A percentile compares a stretch with the other conserved stretches of the same genome.
These are phyloP conservation scores for Houttuynia cordata DNA, from an alignment of 164 flowering plant species.

Conservation along the genomic window DNA sequence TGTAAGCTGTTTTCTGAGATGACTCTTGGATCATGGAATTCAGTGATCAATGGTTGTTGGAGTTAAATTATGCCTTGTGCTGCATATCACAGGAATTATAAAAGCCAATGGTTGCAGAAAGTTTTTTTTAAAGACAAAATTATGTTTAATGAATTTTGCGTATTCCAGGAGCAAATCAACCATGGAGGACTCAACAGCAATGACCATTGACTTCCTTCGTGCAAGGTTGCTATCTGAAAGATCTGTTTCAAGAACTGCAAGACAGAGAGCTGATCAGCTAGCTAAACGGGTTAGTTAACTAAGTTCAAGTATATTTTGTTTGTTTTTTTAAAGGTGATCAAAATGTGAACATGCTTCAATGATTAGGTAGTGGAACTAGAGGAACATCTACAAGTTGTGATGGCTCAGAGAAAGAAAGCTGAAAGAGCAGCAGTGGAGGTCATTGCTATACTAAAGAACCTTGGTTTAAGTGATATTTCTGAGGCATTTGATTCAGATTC, in stretches of 20 bases:
- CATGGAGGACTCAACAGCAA: conserved; percentile 48
- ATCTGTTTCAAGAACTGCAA: conserved; percentile 67
- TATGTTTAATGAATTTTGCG: neutral
- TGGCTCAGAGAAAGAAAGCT: conserved; percentile 65
- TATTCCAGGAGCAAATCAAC: conserved; percentile 17
- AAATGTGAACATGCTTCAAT: neutral
- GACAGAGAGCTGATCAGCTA: conserved; percentile 75
- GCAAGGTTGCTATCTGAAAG: conserved; percentile 80
- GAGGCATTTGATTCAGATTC: conserved; percentile 50
- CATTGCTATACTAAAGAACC: conserved; percentile 55
- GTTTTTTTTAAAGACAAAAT: too few species aligned
- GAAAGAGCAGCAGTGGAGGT: conserved; percentile 74
- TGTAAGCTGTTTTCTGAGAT: too few species aligned
- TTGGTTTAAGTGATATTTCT: conserved; percentile 48
- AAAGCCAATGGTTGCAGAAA: too few species aligned
- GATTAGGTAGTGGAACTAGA: conserved; percentile 64
- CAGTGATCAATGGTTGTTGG: neutral
- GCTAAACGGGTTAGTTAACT: conserved; percentile 46
- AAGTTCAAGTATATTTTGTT: conserved; percentile 1
- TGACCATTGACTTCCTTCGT: conserved; percentile 84
- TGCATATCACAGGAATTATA: neutral
- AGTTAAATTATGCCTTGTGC: neutral
- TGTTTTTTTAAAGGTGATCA: neutral
- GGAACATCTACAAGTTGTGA: conserved; percentile 60
- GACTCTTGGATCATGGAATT: too few species aligned